Evolutionary conservation across 108 stramenopile species (phyloP), one percentile per base, ranked within the genome.

Genomic region (Cyclostephanos tholiformis): DNA sequence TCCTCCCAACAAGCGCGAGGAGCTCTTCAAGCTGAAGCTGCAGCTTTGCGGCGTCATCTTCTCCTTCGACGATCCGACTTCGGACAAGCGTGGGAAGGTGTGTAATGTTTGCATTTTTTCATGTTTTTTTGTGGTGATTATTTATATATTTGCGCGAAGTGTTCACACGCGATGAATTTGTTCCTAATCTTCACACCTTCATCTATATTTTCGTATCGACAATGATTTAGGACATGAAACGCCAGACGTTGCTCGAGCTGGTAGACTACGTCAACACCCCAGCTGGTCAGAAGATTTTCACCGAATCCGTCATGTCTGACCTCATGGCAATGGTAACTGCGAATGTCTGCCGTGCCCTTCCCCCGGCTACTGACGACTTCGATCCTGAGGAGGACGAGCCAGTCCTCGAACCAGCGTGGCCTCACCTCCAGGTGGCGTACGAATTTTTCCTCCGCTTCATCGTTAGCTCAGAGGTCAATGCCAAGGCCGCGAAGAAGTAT

Each of bases 381-480:
- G 99, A 99, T 72, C 98, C 98, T 5, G 99, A 99, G 72, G 99
- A 99, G 77, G 99, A 99, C 67, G 99, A 99, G 74, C 99, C 99
- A 13, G 93, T 95, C 16, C 78, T 99, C 53, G 99, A 99, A 76
- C 90, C 94, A 6, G 87, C 96, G 1, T 99, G 99, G 99, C 99
- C 99, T 12, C 99, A 99, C 73, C 79, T 99, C 49, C 97, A 98
- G 80, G 96, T 99, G 44, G 99, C 98, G 6, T 99, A 99, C 83
- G 99, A 99, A 80, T 98, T 99, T 78, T 97, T 99, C 71, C 85
- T 99, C 38, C 90, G 99, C 23, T 99, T 99, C 84, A 95, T 99
- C 62, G 97, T 99, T 0, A 85, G 81, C 22, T 85, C 89, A 10
- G 98, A 98, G 83, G 98, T 99, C 30, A 97, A 97, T 52, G 97